Conservation (phyloP, 768 basidiomycete species). For the Termitomyces sp. region DNA sequence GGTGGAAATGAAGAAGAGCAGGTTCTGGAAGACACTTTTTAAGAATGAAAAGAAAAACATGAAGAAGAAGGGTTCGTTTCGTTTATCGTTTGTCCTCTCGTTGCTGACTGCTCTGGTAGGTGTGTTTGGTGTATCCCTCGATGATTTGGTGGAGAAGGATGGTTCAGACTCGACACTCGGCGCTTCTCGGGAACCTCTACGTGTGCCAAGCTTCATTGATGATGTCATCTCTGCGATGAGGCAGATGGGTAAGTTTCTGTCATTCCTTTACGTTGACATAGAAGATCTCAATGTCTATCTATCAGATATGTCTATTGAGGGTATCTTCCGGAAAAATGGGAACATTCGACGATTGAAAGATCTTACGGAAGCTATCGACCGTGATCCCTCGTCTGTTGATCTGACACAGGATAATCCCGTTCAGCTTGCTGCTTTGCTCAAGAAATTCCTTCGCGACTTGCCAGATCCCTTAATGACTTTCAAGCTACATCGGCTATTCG, state of each 20-base stretch:
- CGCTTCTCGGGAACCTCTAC: constrained; percentile 76
- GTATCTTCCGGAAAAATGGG: constrained; percentile 97
- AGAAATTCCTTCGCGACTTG: constrained; percentile 94
- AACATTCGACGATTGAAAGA: constrained; percentile 93
- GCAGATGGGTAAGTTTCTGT: constrained; percentile 84
- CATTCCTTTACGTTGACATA: neutral
- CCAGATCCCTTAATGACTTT: constrained; percentile 96
- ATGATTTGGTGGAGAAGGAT: constrained; percentile 88
- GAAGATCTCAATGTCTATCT: constrained; percentile 1
- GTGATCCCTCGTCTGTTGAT: constrained; percentile 90
- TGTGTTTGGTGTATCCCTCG: constrained; percentile 91
- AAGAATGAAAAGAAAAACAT: constrained; percentile 91
- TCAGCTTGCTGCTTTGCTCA: constrained; percentile 92
- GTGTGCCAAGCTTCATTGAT: constrained; percentile 97
- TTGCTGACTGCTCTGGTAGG: constrained; percentile 40
- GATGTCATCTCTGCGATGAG: constrained; percentile 98
- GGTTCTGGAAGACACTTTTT: constrained; percentile 96
- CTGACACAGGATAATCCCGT: constrained; percentile 94
- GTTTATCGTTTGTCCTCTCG: neutral
- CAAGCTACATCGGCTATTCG: constrained; percentile 85
- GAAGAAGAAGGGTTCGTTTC: constrained; percentile 73
- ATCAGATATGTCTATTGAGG: constrained; percentile 97
- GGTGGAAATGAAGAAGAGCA: constrained; percentile 88
- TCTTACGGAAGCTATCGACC: constrained; percentile 88
- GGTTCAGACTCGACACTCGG: constrained; percentile 95